A percentile compares a stretch with the other conserved stretches of the same genome.
Conservation (phyloP, 2,329 filamentous ascomycete genomes). For the Leptographium flavum region DNA sequence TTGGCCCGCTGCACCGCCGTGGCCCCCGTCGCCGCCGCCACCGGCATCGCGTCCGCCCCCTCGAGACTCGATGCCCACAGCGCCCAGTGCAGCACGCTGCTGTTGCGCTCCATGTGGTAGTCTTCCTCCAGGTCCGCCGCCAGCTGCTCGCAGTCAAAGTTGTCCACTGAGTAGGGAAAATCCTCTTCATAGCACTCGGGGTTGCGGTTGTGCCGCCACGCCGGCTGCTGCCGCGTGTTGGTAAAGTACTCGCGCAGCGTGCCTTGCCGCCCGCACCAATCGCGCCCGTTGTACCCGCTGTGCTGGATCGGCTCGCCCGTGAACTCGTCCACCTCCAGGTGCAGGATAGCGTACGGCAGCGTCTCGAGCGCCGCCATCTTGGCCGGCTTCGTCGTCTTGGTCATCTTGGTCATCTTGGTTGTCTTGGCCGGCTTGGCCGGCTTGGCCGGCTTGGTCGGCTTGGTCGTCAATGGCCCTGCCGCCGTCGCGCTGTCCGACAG, state of each 20-base stretch:
- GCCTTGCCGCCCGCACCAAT: constrained; percentile 1
- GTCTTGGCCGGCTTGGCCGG: no score
- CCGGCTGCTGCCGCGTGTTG: neutral
- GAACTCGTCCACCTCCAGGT: constrained; percentile 5
- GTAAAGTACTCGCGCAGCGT: constrained; percentile 3
- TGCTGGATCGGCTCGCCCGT: neutral
- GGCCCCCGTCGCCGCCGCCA: no score
- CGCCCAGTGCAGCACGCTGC: neutral
- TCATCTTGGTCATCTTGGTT: no score
- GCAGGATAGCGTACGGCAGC: constrained; percentile 6
- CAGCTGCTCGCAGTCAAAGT: constrained; percentile 9
- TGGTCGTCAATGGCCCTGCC: no score
- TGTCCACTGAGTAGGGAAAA: constrained; percentile 9
- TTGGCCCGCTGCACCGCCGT: neutral
- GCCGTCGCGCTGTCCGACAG: no score
- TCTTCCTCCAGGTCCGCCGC: constrained; percentile 5
- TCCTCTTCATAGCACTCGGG: neutral
- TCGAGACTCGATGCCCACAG: constrained; percentile 3
- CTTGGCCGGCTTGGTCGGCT: no score
- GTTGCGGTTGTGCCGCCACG: constrained; percentile 1
- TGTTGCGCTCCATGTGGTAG: neutral
- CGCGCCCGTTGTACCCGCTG: neutral
- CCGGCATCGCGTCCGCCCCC: no score
- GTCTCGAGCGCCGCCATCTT: constrained; percentile 6
- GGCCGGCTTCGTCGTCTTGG: no score